Percentiles rank a stretch among this genome's conserved stretches.
phyloP scores from a whole-genome alignment of 2,329 filamentous ascomycete species.

The Fusarium tjaetaba region DNA sequence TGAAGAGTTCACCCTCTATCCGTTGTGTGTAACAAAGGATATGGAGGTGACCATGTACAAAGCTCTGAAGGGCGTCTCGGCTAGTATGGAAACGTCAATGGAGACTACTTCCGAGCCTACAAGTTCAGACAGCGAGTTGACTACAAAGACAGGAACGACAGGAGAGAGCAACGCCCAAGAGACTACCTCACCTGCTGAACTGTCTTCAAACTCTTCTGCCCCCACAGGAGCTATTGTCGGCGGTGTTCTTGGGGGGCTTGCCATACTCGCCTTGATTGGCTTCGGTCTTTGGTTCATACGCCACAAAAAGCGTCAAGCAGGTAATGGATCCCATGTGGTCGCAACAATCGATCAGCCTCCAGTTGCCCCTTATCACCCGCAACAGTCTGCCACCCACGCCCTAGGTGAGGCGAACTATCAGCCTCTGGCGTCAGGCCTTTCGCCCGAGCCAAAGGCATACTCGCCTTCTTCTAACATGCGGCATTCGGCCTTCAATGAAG shows the following conservation, averaged over 20 bases:
- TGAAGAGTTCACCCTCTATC: background rate
- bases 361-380: background rate
- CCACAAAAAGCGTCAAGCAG: background rate
- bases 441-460: background rate
- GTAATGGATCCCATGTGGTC: background rate
- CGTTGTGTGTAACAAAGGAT: background rate
- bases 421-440: background rate
- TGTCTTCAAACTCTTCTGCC: background rate
- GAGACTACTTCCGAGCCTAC: background rate
- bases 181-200: background rate
- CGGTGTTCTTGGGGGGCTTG: background rate
- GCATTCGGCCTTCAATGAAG: background rate
- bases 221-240: background rate
- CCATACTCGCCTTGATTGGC: background rate
- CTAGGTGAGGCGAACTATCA: background rate
- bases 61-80: background rate
- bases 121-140: background rate
- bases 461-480: background rate
- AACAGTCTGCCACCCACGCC: background rate
- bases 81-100: background rate
- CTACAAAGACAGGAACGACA: background rate
- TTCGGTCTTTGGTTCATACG: constrained; percentile 1
- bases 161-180: background rate
- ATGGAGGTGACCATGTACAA: background rate
- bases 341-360: background rate